Evolutionary conservation across 2,329 filamentous ascomycete species (phyloP), one percentile per base, ranked within the genome.

Genomic region (Cladophialophora immunda): DNA sequence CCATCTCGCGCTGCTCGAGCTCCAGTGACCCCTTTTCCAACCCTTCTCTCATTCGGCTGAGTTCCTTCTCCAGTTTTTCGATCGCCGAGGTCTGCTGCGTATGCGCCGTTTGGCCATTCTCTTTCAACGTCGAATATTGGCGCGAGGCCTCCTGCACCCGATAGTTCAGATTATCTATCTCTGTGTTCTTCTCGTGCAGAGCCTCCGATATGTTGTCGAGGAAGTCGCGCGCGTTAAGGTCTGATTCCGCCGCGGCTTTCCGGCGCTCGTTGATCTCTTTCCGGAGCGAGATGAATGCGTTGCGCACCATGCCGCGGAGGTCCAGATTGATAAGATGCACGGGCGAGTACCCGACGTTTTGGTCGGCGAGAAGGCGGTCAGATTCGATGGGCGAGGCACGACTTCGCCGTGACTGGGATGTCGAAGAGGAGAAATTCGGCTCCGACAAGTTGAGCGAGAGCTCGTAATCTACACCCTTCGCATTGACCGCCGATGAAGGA

Each of bases 51-150:
- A 74, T 74, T 4, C 71, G 62, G 55, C 92, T 91, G n/a, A 99
- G 83, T 78, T 99, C 94, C 80, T 97, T 97, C 81, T 99, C 95
- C 90, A 97, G 96, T 83, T 95, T 95, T 80, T 99, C 95, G 74
- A 99, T 97, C 78, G 98, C 94, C 8, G 94, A 89, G 77, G 98
- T 95, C 2, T 90, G 92, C 7, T 90, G 90, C 77, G 94, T 87
- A 81, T 96, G 96, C 77, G 97, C 93, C 19, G 93, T 92, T 54
- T 87, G 92, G 7, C 92, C 94, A 66, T 88, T 87, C 83, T 97
- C 95, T 76, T 94, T 94, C 22, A 93, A 94, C 80, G 92, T 93
- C 75, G 97, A 57, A 55, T 74, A 96, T 77, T 97, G 94, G 75
- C 97, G 92, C 77, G 97, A 92, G 0, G 94, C 94, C 19, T 92